These are phyloP conservation scores for Fusarium papillatum DNA, from an alignment of 2,329 filamentous ascomycete species.

Conservation along the genomic window DNA sequence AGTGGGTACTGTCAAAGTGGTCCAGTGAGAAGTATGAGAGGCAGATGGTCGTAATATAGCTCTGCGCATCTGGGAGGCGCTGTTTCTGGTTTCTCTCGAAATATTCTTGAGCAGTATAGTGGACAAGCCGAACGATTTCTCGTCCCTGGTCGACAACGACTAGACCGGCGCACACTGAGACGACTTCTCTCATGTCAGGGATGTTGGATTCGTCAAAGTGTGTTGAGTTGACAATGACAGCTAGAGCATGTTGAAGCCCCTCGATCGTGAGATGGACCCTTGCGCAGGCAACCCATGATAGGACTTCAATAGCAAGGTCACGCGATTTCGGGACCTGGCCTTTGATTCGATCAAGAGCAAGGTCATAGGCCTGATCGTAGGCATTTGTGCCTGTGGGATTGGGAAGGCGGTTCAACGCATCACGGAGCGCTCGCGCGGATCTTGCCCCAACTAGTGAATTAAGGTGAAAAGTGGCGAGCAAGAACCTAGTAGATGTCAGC, in stretches of 20 bases:
- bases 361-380: not conserved
- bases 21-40: not conserved
- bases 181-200: not conserved
- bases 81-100: slow-evolving; percentile 44
- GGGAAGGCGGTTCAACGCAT: not conserved
- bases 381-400: not conserved
- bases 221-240: not conserved
- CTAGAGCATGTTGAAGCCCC: not conserved
- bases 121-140: not conserved
- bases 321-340: slow-evolving; percentile 46
- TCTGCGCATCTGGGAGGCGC: slow-evolving; percentile 44
- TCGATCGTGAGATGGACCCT: slow-evolving; percentile 45
- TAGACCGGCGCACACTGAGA: not conserved
- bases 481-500: not conserved
- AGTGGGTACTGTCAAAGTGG: too few species aligned
- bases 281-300: slow-evolving; percentile 56
- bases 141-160: not conserved
- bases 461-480: not conserved
- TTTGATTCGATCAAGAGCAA: slow-evolving; percentile 38
- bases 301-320: slow-evolving; percentile 50
- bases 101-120: slow-evolving; percentile 58
- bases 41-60: not conserved
- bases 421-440: not conserved
- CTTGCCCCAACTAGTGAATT: not conserved
- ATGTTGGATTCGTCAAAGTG: not conserved